Percentiles rank a stretch among this genome's conserved stretches.
These are phyloP conservation scores for Serpula lacrymans DNA, from an alignment of 768 basidiomycete genomes.

Conservation along the genomic window DNA sequence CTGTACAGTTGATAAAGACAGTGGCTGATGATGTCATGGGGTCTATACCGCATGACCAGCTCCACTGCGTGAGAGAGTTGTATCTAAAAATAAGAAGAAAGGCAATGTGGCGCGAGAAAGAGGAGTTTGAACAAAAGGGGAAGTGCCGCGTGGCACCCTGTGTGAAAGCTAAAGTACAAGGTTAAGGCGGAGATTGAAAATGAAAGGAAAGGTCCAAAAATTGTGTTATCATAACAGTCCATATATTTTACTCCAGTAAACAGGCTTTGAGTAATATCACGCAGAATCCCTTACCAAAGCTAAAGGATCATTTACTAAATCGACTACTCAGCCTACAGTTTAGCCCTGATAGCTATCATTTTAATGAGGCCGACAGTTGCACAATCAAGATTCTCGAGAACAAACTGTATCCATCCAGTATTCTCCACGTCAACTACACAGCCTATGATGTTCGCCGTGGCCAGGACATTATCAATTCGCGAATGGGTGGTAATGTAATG, in stretches of 20 bases:
- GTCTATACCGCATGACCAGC: no score
- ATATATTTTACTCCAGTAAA: not conserved
- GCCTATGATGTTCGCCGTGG: constrained; percentile 20
- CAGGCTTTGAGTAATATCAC: not conserved
- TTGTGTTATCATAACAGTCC: no score
- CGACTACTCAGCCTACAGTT: constrained; percentile 5
- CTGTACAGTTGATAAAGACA: no score
- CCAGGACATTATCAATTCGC: constrained; percentile 15
- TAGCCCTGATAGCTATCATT: constrained; percentile 3
- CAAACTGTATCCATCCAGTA: not conserved
- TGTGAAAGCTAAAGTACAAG: no score
- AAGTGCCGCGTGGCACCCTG: no score
- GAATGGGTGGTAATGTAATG: constrained; percentile 14
- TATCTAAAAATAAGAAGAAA: no score
- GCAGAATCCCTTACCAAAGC: constrained; percentile 11
- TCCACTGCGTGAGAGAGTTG: no score
- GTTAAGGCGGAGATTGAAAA: no score
- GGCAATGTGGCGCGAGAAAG: no score
- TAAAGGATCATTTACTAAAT: constrained; percentile 13
- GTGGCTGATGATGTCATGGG: no score
- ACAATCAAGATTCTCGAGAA: constrained; percentile 9
- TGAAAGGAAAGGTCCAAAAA: no score
- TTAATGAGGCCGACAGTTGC: constrained; percentile 1
- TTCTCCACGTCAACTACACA: constrained; percentile 9
- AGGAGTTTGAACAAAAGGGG: no score